Percentiles rank a stretch among this genome's conserved stretches.
Evolutionary conservation across 495 filamentous ascomycete species (phyloP).

Genomic region (Xylaria telfairii): DNA sequence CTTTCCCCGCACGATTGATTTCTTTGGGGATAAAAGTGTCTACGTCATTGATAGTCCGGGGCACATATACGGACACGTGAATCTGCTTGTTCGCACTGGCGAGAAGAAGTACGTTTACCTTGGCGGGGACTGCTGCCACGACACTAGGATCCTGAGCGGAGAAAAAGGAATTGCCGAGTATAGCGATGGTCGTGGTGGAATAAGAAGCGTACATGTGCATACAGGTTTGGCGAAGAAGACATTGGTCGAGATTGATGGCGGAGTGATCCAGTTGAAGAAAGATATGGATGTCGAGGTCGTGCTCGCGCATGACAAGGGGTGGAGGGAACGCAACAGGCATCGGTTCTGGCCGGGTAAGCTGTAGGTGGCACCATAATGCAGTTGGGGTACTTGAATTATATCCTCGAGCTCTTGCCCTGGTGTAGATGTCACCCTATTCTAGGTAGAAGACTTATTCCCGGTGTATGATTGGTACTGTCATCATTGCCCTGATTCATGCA

Average conservation of each 20-base stretch:
- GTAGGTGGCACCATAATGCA: constrained; percentile 3
- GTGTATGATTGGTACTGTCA: neutral
- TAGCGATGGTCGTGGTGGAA: constrained; percentile 40
- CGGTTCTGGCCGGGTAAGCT: constrained; percentile 39
- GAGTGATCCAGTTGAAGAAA: constrained; percentile 10
- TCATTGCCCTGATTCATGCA: neutral
- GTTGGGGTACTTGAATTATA: neutral
- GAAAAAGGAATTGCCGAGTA: constrained; percentile 52
- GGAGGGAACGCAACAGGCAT: constrained; percentile 47
- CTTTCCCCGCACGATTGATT: constrained; percentile 47
- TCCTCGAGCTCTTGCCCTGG: neutral
- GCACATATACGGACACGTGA: constrained; percentile 56
- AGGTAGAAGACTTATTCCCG: neutral
- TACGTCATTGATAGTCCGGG: constrained; percentile 53
- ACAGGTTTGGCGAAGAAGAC: constrained; percentile 42
- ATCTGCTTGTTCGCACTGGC: constrained; percentile 46
- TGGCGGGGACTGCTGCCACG: constrained; percentile 56
- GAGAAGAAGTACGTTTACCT: constrained; percentile 48
- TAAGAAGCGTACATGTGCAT: constrained; percentile 52
- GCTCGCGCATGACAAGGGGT: constrained; percentile 53
- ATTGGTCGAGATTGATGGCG: constrained; percentile 36
- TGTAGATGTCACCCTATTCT: neutral
- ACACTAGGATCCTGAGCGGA: constrained; percentile 48
- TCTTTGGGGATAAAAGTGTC: constrained; percentile 49
- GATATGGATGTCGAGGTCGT: constrained; percentile 47